Conservation (phyloP, 768 basidiomycete species). For the Mycena capillaripes region DNA sequence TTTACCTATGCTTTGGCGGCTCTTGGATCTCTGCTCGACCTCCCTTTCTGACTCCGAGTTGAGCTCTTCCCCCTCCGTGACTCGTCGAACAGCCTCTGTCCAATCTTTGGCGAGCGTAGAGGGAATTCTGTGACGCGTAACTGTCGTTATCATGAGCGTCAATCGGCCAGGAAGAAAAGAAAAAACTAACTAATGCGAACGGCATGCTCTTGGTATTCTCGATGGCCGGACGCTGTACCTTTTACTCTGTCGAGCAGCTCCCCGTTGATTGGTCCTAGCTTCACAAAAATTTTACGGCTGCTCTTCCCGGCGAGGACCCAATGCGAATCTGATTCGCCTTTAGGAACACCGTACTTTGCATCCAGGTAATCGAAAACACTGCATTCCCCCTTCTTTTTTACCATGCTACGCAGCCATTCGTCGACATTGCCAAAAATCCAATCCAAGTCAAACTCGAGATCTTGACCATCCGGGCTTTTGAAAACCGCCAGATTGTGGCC, state of each 20-base stretch:
- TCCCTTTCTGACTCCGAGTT: no score
- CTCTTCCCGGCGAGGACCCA: neutral
- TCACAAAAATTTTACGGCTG: neutral
- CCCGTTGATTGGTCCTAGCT: neutral
- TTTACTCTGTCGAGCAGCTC: neutral
- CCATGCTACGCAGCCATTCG: neutral
- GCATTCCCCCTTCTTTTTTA: neutral
- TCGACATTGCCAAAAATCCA: neutral
- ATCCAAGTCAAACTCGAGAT: neutral
- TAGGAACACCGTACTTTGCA: neutral
- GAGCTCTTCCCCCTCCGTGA: no score
- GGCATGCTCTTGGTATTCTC: neutral
- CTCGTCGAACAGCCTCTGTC: no score
- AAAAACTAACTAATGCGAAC: neutral
- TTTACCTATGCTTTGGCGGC: no score
- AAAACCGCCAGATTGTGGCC: neutral
- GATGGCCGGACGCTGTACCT: neutral
- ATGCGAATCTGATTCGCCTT: conserved; percentile 2
- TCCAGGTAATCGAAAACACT: neutral
- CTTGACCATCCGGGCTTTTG: neutral
- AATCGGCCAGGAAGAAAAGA: no score
- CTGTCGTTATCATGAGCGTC: no score
- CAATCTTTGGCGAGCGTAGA: no score
- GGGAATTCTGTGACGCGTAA: no score
- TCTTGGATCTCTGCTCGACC: no score